Evolutionary conservation across 2,329 filamentous ascomycete species (phyloP), one percentile per base, ranked within the genome.

Genomic region (Ceratocystiopsis brevicomis): DNA sequence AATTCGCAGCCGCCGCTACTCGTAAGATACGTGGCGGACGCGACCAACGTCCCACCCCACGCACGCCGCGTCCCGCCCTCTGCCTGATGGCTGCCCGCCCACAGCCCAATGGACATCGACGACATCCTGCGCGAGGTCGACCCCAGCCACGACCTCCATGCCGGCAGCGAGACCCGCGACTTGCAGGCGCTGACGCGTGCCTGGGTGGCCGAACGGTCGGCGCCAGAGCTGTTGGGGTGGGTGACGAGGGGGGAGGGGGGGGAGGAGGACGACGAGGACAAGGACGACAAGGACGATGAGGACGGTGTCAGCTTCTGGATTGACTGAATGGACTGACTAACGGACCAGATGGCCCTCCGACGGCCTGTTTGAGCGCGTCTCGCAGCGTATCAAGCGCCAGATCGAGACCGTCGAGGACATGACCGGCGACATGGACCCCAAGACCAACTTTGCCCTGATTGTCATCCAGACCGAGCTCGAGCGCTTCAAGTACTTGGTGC

Each of bases 401-500:
- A 61, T 61, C 48, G 59, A 61, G 47, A 57, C 52, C 41, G 57
- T 61, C 41, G 59, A 61, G 49, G 59, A 61, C 45, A 73, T 87
- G 69, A 88, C 81, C 13, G 81, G 81, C 48, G 78, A 82, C 55
- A 81, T 87, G 75, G 86, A 93, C 54, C 81, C 87, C 39, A 86
- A 82, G 59, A 79, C 83, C 50, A 96, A 94, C 58, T 94, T 98
- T 59, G 76, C 77, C 48, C 77, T 96, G 55, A 94, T 95, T 40
- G 81, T 98, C 48, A 78, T 95, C 44, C 90, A 98, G 65, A 96
- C 92, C 8, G 90, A 98, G 63, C 73, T 98, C 44, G 87, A 95
- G 59, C 71, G 90, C 39, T 92, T 83, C 62, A 94, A 94, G 63
- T 98, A 86, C 56, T 69, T 98, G 18, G 73, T 96, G 16, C 72